phyloP scores from a whole-genome alignment of 371 early-diverging fungal species.

The Circinella umbellata region DNA sequence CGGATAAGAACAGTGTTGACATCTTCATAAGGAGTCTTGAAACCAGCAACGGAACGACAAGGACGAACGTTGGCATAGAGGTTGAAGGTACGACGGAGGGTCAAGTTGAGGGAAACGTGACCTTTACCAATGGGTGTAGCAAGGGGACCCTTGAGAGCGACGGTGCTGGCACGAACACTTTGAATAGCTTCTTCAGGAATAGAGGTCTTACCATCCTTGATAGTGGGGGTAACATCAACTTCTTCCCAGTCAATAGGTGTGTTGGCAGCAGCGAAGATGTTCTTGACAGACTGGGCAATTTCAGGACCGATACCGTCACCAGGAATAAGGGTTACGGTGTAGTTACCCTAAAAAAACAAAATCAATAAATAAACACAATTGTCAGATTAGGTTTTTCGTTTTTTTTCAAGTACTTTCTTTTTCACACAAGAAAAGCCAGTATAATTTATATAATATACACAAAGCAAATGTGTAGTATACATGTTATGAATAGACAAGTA shows the following conservation, averaged over 20 bases:
- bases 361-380: not conserved
- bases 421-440: not conserved
- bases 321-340: slow-evolving; percentile 94
- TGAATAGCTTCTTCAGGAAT: slow-evolving; percentile 91
- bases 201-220: slow-evolving; percentile 91
- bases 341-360: slow-evolving; percentile 63
- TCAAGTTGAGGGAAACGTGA: slow-evolving; percentile 98
- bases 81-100: slow-evolving; percentile 96
- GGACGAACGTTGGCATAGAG: slow-evolving; percentile 98
- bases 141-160: slow-evolving; percentile 97
- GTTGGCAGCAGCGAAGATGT: slow-evolving; percentile 92
- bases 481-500: not conserved
- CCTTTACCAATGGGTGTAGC: slow-evolving; percentile 99
- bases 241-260: slow-evolving; percentile 97
- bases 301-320: slow-evolving; percentile 99
- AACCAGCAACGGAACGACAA: slow-evolving; percentile 94
- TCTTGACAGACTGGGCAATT: slow-evolving; percentile 91
- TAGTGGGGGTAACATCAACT: slow-evolving; percentile 93
- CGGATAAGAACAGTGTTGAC: slow-evolving; percentile 98
- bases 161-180: slow-evolving; percentile 93
- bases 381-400: not conserved
- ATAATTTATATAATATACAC: too few relatives aligned
- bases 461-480: too few relatives aligned
- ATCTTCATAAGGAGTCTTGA: slow-evolving; percentile 94
- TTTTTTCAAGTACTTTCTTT: not conserved